Percentiles rank a stretch among this genome's conserved stretches.
Conservation (phyloP, 164 flowering plant species). For the Liquidambar formosana region DNA sequence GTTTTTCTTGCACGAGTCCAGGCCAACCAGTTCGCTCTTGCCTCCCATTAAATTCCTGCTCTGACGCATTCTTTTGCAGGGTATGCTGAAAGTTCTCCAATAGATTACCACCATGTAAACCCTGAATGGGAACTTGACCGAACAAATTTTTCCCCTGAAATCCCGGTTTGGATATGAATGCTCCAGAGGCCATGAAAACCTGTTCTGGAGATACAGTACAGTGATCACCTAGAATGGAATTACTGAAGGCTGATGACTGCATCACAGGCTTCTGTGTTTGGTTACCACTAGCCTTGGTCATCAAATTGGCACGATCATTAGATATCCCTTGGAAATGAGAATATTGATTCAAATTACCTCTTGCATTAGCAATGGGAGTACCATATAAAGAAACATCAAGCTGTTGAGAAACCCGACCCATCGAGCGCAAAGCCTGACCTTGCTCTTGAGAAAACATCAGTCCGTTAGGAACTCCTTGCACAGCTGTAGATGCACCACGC, state of each 20-base stretch:
- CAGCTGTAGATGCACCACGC: conserved; percentile 35
- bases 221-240: conserved; percentile 46
- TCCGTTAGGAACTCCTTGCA: conserved; percentile 50
- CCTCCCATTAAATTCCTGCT: conserved; percentile 38
- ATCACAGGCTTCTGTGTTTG: conserved; percentile 38
- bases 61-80: conserved; percentile 31
- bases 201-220: conserved; percentile 34
- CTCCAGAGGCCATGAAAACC: conserved; percentile 32
- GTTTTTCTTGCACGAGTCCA: conserved; percentile 28
- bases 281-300: conserved; percentile 34
- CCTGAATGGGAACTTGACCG: conserved; percentile 38
- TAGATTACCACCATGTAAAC: conserved; percentile 25
- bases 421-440: conserved; percentile 28
- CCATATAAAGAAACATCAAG: conserved; percentile 55
- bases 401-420: conserved; percentile 48
- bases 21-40: conserved; percentile 43
- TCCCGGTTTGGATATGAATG: conserved; percentile 38
- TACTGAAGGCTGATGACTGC: conserved; percentile 40
- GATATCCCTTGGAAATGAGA: conserved; percentile 48
- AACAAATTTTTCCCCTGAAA: conserved; percentile 40
- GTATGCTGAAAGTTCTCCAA: conserved; percentile 40
- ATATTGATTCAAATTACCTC: conserved; percentile 39
- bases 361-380: conserved; percentile 41
- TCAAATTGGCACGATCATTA: conserved; percentile 33
- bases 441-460: conserved; percentile 41